Evolutionary conservation across 2,329 filamentous ascomycete species (phyloP), one percentile per base, ranked within the genome.

Genomic region (Curvularia spicifera): DNA sequence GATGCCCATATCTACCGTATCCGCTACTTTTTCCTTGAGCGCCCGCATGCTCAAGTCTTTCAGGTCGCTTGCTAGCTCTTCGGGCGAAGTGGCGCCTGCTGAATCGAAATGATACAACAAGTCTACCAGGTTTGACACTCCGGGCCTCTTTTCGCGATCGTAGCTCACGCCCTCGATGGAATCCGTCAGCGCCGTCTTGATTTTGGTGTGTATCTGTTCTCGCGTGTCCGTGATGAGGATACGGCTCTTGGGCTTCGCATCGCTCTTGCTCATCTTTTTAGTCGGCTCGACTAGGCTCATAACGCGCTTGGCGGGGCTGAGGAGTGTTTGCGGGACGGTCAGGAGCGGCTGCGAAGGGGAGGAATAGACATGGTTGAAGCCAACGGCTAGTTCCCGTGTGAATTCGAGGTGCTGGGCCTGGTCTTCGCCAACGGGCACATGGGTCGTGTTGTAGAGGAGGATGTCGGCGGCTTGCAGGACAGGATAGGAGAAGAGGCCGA

Each of bases 361-460:
- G 78, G 67, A 80, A 91, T 91, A 90, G 28, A 91, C 84, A 39
- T 91, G 83, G 76, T 98, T 97, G 80, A 99, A 98, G 72, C 90
- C 91, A 59, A 86, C 89, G 8, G 90, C 95, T 62, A 93, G 89
- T 73, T 96, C 89, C 51, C 95, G 86, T 1, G 93, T 88, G 74
- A 98, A 96, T 75, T 99, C 95, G 22, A 99, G 85, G 78, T 99
- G 95, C 70, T 99, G 95, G 55, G 83, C 83, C 78, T 99, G 95
- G 76, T 99, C 95, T 66, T 96, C 91, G n/a, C 95, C 95, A 1
- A 99, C 94, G 10, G 95, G 95, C 24, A 99, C 94, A 78, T 97
- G 91, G 0, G 94, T 97, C 60, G 94, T 90, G 66, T 89, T 90
- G 67, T 56, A 93, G 7, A 98, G 85, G 37, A 98, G 84, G 47